Base-by-base conservation (phyloP, 148 eudicot species). In the Amaranthus palmeri region DNA sequence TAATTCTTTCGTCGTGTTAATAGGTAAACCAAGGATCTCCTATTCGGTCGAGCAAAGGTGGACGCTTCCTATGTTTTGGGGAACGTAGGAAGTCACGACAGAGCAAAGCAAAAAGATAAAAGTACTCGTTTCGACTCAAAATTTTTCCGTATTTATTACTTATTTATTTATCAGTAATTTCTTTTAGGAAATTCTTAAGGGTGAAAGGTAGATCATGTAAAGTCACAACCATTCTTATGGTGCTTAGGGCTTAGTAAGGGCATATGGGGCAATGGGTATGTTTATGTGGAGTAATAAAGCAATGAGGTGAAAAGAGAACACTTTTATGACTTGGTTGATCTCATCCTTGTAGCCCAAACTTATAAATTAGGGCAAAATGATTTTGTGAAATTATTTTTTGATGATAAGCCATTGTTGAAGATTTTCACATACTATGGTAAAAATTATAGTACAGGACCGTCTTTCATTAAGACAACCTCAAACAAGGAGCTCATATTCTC, bases 51-150 rank as follows among this genome's bases (percentile, higher is more conserved):
- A 83, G 65, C 47, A 88, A 71, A 78, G 83, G 88, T n/a, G 82
- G 84, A 7, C 74, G 82, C 5, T 89, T 89, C 80, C 81, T 82
- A 44, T 93, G 88, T 83, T 85, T 93, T 63, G 90, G 88, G 18
- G 90, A 86, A 77, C 75, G 92, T 68, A 85, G 78, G 45, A 88
- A 82, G 83, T 45, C 88, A 49, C 79, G 77, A 62, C 82, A 53
- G 14, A 76, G 42, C 51, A 70, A 58, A 80, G 73, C 76, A 53
- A 69, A 54, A 43, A 43, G 58, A 75, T 75, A 70, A 61, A 25
- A 65, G 17, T 54, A 5, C 72, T 36, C 36, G 5, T 46, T 44
- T 54, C 48, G 6, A 40, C 53, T 36, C 42, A 43, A 25, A 25
- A 25, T 45, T 74, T 74, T 63, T 40, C 41, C 74, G 78, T 79